phyloP scores from a whole-genome alignment of 1,139 yeast genomes.

The Hyphopichia pseudoburtonii region DNA sequence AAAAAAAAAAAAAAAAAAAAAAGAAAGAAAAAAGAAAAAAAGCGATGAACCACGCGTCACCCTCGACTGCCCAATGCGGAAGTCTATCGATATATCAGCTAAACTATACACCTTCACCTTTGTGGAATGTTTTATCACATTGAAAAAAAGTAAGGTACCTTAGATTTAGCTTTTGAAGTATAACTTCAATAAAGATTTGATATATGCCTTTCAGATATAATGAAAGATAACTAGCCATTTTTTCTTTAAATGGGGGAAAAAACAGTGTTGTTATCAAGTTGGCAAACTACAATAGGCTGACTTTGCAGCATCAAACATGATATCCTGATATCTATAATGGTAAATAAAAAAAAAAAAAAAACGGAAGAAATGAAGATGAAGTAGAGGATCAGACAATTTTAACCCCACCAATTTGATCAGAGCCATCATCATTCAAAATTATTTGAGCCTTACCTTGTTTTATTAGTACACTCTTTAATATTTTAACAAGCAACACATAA shows the following conservation, averaged over 20 bases:
- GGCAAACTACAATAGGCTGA: no score
- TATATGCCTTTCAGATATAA: conserved; percentile 11
- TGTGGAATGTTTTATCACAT: no score
- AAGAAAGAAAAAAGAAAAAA: conserved; percentile 4
- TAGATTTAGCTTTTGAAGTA: conserved; percentile 3
- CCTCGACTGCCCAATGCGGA: conserved; percentile 28
- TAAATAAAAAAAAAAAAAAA: not conserved
- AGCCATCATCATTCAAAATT: conserved; percentile 55
- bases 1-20: conserved; percentile 8
- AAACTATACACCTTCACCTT: conserved; percentile 25
- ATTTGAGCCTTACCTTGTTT: conserved; percentile 69
- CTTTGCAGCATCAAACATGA: no score
- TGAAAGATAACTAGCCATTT: conserved; percentile 3
- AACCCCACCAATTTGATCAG: conserved; percentile 62
- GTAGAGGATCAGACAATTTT: conserved; percentile 50
- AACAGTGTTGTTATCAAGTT: conserved; percentile 1
- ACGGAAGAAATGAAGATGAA: no score
- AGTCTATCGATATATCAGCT: conserved; percentile 21
- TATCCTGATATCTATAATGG: not conserved
- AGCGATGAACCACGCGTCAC: conserved; percentile 6
- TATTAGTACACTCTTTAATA: conserved; percentile 56
- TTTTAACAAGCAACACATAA: conserved; percentile 51
- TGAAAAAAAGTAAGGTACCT: conserved; percentile 10
- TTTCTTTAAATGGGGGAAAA: not conserved
- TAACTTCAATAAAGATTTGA: conserved; percentile 2